Evolutionary conservation across 805 yeast species (phyloP).

Genomic region (Teunomyces atbi): DNA sequence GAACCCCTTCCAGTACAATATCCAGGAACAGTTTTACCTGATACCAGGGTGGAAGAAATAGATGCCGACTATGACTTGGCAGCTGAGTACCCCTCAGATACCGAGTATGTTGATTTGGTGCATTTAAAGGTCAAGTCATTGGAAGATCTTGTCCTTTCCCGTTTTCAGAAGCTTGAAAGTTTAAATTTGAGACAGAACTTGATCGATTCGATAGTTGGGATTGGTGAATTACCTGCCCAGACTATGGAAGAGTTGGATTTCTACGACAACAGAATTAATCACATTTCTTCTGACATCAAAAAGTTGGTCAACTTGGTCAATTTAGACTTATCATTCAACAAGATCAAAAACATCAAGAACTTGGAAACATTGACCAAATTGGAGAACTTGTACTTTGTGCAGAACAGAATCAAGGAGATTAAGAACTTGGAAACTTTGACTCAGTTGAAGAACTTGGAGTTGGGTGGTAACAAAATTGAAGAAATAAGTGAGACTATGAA

Average conservation of each 20-base stretch:
- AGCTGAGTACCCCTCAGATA: constrained; percentile 52
- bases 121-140: constrained; percentile 68
- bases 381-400: constrained; percentile 78
- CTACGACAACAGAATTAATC: constrained; percentile 88
- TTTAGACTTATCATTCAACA: constrained; percentile 87
- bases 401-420: constrained; percentile 76
- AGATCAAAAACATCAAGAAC: constrained; percentile 81
- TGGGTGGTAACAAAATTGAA: constrained; percentile 83
- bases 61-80: constrained; percentile 72
- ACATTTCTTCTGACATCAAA: constrained; percentile 69
- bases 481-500: constrained; percentile 56
- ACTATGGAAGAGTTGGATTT: constrained; percentile 76
- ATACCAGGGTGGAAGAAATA: constrained; percentile 49
- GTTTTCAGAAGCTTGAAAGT: constrained; percentile 56
- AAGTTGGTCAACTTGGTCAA: constrained; percentile 54
- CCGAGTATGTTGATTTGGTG: constrained; percentile 59
- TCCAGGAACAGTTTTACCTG: constrained; percentile 46
- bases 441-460: constrained; percentile 67
- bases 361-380: constrained; percentile 60
- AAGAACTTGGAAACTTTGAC: constrained; percentile 58
- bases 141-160: constrained; percentile 55
- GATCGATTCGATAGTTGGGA: constrained; percentile 59
- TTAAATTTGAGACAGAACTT: constrained; percentile 83
- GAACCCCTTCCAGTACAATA: constrained; percentile 41
- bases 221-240: constrained; percentile 59